phyloP scores from a whole-genome alignment of 2,329 filamentous ascomycete genomes.

The Phyllosticta capitalensis region DNA sequence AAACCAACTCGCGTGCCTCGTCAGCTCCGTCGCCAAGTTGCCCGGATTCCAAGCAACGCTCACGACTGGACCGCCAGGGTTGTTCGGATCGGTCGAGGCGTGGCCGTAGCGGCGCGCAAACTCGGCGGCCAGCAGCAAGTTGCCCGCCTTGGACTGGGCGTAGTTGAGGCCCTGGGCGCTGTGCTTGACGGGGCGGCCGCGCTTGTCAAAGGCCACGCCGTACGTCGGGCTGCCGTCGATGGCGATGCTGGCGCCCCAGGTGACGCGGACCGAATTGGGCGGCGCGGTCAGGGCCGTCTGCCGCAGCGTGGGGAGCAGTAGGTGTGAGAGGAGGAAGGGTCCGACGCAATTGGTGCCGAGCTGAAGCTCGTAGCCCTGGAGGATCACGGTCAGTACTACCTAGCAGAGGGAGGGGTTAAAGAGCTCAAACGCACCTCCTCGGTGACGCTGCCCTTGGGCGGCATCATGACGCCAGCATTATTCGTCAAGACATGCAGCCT shows the following conservation, averaged over 20 bases:
- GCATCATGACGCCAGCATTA: conserved; percentile 27
- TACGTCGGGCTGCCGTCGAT: conserved; percentile 12
- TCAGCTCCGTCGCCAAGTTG: conserved; percentile 30
- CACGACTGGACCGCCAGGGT: conserved; percentile 13
- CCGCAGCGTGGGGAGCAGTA: conserved; percentile 27
- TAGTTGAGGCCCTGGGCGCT: conserved; percentile 14
- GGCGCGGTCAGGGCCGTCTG: conserved; percentile 20
- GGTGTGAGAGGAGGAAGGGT: conserved; percentile 31
- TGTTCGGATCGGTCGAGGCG: not conserved
- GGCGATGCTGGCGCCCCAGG: conserved; percentile 23
- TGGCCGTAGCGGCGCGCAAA: conserved; percentile 13
- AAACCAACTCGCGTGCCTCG: conserved; percentile 17
- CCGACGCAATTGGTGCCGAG: conserved; percentile 34
- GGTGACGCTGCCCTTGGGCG: conserved; percentile 17
- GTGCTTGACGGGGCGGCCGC: not conserved
- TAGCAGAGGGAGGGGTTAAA: not conserved
- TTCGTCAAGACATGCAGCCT: conserved; percentile 34
- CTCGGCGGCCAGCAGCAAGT: conserved; percentile 20
- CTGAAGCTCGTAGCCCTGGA: conserved; percentile 21
- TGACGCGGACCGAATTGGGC: conserved; percentile 24
- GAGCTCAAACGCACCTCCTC: conserved; percentile 1
- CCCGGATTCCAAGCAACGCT: conserved; percentile 31
- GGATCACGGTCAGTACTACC: not conserved
- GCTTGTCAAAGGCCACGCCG: conserved; percentile 12
- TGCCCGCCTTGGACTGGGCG: conserved; percentile 20